Evolutionary conservation across 106 monocot genomes (phyloP), one percentile per base, ranked within the genome.

Genomic region (Dendrobium huoshanense): DNA sequence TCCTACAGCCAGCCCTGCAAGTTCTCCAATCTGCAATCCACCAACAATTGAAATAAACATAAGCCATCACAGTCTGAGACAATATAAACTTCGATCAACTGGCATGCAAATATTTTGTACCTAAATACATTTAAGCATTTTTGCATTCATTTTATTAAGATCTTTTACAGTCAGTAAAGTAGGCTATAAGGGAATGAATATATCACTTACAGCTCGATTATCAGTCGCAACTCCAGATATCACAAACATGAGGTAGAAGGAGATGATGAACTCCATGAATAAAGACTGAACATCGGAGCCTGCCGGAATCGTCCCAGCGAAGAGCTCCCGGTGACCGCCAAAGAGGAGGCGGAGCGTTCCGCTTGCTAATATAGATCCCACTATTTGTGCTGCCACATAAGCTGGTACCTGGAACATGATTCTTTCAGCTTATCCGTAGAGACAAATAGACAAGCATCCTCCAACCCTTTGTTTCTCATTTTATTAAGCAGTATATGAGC

Each of bases 181-280:
- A 37, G 37, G 37, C 37, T 3, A 37, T 1, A 37, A 37, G 37
- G 37, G 37, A 37, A 37, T 37, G 51, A 51, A 51, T 51, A 1
- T 10, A 15, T 51, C 2, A 51, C 90, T 86, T 83, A 92, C 92
- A 17, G 92, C 92, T 81, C 95, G 59, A 75, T 91, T 91, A 67
- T 95, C 95, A 9, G 95, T 95, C 41, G 95, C 95, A 1, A 95
- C 95, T n/a, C 89, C 95, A 19, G 92, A 95, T 86, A 95, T 91
- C 11, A 95, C 95, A 59, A 95, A 95, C 95, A 93, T 93, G 83
- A 95, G 90, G 81, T 92, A 95, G 83, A 92, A 95, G 31, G 92
- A 81, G 84, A 91, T 93, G 77, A 95, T 93, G 83, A 93, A 89
- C 85, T 95, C 92, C 1, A 92, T 31, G 7, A 83, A 89, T 24